phyloP scores from a whole-genome alignment of 495 filamentous ascomycete species.

The Coniosporium apollinis region DNA sequence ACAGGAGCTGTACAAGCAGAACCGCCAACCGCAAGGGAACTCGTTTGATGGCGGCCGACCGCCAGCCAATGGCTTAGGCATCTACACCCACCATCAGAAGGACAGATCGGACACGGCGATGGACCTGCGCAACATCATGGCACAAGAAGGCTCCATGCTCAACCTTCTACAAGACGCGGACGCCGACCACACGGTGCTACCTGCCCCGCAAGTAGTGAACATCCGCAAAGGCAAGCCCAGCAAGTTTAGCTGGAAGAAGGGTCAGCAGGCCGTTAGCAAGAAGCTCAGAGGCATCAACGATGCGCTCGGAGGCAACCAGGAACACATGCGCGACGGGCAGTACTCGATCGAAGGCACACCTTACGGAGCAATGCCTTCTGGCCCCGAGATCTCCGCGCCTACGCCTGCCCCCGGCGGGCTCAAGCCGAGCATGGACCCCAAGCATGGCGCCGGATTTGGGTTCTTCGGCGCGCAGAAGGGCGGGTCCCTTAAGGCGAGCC shows the following conservation, averaged over 20 bases:
- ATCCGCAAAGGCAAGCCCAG: slow-evolving; percentile 82
- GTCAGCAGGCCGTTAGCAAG: slow-evolving; percentile 80
- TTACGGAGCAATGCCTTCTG: slow-evolving; percentile 24
- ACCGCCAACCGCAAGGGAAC: slow-evolving; percentile 32
- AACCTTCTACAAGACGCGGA: slow-evolving; percentile 44
- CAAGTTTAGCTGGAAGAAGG: slow-evolving; percentile 98
- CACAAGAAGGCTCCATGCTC: slow-evolving; percentile 32
- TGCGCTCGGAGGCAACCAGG: slow-evolving; percentile 36
- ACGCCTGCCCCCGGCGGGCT: slow-evolving; percentile 11
- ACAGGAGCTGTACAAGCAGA: slow-evolving; percentile 77
- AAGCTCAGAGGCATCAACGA: slow-evolving; percentile 71
- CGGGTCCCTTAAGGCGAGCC: slow-evolving; percentile 25
- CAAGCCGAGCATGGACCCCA: slow-evolving; percentile 4
- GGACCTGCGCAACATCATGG: slow-evolving; percentile 29
- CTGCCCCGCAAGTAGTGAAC: slow-evolving; percentile 76
- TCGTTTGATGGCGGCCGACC: slow-evolving; percentile 33
- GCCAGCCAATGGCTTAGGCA: slow-evolving; percentile 61
- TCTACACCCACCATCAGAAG: slow-evolving; percentile 56
- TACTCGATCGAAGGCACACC: slow-evolving; percentile 35
- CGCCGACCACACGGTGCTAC: slow-evolving; percentile 46
- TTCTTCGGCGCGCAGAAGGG: slow-evolving; percentile 45
- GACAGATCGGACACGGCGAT: slow-evolving; percentile 53
- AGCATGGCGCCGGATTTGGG: slow-evolving; percentile 34
- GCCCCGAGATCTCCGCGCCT: slow-evolving; percentile 11
- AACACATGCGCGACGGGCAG: slow-evolving; percentile 35